These are phyloP conservation scores for Microsporum ferrugineum DNA, from an alignment of 2,329 filamentous ascomycete genomes.

Conservation along the genomic window DNA sequence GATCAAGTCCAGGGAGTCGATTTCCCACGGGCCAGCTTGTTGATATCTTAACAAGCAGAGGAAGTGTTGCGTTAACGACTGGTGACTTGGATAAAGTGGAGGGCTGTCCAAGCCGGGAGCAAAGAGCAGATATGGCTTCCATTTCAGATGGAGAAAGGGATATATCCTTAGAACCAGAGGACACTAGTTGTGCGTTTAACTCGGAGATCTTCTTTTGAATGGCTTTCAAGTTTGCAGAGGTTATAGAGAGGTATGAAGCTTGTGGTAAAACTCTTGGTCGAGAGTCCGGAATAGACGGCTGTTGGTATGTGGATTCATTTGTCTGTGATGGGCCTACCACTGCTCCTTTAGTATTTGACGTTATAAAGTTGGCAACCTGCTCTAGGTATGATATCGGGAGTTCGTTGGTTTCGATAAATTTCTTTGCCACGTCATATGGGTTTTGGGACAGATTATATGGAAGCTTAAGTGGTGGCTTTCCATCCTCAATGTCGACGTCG, in stretches of 20 bases:
- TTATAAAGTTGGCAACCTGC: slow-evolving; percentile 85
- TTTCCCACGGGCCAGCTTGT: slow-evolving; percentile 71
- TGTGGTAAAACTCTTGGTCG: slow-evolving; percentile 60
- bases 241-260: slow-evolving; percentile 65
- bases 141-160: slow-evolving; percentile 64
- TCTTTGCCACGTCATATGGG: slow-evolving; percentile 80
- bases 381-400: slow-evolving; percentile 79
- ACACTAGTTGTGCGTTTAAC: slow-evolving; percentile 57
- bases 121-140: slow-evolving; percentile 49
- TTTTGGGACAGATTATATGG: slow-evolving; percentile 89
- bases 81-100: slow-evolving; percentile 34
- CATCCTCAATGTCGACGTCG: slow-evolving; percentile 91
- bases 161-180: slow-evolving; percentile 58
- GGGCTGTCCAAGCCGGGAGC: slow-evolving; percentile 48
- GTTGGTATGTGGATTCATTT: slow-evolving; percentile 47
- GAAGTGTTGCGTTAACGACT: slow-evolving; percentile 43
- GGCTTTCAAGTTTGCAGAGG: slow-evolving; percentile 56
- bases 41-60: slow-evolving; percentile 58
- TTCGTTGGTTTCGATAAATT: slow-evolving; percentile 82
- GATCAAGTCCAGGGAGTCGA: slow-evolving; percentile 71
- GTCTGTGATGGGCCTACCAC: slow-evolving; percentile 69
- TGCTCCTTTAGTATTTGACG: slow-evolving; percentile 76
- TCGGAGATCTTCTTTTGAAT: slow-evolving; percentile 67
- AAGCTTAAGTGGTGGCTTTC: slow-evolving; percentile 83
- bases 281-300: slow-evolving; percentile 26